A percentile compares a stretch with the other conserved stretches of the same genome.
phyloP scores from a whole-genome alignment of 352 stramenopile species.

The Achlya hypogyna region DNA sequence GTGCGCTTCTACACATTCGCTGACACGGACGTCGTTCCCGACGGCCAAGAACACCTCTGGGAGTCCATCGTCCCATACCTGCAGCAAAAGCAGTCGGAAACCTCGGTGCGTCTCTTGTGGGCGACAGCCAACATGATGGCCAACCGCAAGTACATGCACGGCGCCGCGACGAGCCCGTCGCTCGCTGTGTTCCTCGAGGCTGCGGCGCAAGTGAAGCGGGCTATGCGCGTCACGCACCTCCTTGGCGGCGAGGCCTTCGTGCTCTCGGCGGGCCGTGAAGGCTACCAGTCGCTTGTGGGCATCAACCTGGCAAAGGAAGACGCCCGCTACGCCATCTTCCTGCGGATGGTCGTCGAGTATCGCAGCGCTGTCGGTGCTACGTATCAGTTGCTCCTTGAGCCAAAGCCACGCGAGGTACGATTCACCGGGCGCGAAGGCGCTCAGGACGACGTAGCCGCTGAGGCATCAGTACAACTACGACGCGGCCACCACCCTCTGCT shows the following conservation, averaged over 20 bases:
- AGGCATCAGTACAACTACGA: conserved; percentile 89
- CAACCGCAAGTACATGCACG: conserved; percentile 77
- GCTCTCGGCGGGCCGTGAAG: conserved; percentile 80
- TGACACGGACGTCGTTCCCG: conserved; percentile 65
- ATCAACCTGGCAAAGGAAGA: conserved; percentile 66
- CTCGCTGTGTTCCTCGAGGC: conserved; percentile 69
- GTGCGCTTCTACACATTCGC: conserved; percentile 83
- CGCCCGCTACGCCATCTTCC: conserved; percentile 75
- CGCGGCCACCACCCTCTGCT: conserved; percentile 72
- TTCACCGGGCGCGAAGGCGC: not conserved
- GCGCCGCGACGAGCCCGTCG: conserved; percentile 74
- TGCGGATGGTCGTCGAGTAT: conserved; percentile 73
- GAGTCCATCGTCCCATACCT: conserved; percentile 38
- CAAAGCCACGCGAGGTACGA: conserved; percentile 57
- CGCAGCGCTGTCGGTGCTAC: conserved; percentile 62
- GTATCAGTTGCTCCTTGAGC: conserved; percentile 74
- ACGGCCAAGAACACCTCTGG: conserved; percentile 42
- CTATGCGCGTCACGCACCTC: conserved; percentile 75
- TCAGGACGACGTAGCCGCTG: conserved; percentile 29
- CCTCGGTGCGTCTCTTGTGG: conserved; percentile 72
- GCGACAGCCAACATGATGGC: conserved; percentile 76
- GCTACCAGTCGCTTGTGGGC: conserved; percentile 74
- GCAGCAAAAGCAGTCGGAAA: conserved; percentile 54
- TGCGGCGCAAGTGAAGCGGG: conserved; percentile 73
- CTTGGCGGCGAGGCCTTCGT: conserved; percentile 81